phyloP scores from a whole-genome alignment of 345 rosid genomes.

The Eutrema yunnanense region DNA sequence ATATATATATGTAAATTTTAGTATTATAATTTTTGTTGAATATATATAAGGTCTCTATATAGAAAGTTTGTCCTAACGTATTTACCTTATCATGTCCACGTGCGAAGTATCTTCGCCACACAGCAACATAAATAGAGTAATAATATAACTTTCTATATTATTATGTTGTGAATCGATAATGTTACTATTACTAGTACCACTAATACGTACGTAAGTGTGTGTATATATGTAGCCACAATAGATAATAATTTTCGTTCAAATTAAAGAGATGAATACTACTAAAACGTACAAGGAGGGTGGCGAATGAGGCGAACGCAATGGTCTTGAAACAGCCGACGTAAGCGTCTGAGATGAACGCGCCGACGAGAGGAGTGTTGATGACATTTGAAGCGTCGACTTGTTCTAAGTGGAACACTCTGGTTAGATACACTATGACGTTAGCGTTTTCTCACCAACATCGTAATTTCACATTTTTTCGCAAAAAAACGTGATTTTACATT shows the following conservation, averaged over 20 bases:
- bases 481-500: too few species aligned
- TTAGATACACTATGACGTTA: conserved; percentile 59
- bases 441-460: background rate
- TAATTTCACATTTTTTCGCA: too few species aligned
- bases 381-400: conserved; percentile 52
- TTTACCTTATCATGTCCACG: background rate
- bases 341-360: conserved; percentile 62
- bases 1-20: too few species aligned
- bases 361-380: conserved; percentile 49
- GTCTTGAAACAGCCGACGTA: conserved; percentile 52
- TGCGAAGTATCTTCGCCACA: conserved; percentile 19
- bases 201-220: background rate
- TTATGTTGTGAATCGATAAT: background rate
- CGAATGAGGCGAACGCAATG: conserved; percentile 46
- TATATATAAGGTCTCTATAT: too few species aligned
- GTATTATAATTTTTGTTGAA: too few species aligned
- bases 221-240: background rate
- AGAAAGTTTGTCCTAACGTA: too few species aligned
- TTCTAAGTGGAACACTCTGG: conserved; percentile 46
- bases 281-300: conserved; percentile 43
- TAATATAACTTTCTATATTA: background rate
- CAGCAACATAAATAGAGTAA: background rate
- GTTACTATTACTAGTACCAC: background rate
- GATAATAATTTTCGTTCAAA: background rate
- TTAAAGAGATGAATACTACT: background rate